Conservation (phyloP, 2,329 filamentous ascomycete genomes). For the Colletotrichum horii region DNA sequence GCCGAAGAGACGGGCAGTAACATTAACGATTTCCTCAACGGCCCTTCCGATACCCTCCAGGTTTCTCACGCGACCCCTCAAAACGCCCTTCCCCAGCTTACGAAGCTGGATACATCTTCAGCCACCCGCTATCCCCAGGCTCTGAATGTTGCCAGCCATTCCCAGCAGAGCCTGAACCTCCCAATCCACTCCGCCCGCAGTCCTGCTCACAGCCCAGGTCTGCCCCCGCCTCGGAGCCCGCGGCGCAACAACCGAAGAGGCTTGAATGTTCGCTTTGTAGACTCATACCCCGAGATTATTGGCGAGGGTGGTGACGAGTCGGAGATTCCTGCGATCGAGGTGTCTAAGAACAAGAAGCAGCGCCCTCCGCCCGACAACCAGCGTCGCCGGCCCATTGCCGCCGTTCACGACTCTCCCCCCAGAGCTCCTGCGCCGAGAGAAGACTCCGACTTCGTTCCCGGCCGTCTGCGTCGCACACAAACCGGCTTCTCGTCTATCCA, state of each 20-base stretch:
- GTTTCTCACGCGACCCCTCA: slow-evolving; percentile 55
- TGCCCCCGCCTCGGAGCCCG: slow-evolving; percentile 39
- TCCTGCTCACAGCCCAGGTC: slow-evolving; percentile 23
- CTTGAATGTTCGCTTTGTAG: slow-evolving; percentile 75
- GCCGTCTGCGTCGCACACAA: slow-evolving; percentile 60
- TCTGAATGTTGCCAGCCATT: slow-evolving; percentile 45
- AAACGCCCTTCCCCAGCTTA: slow-evolving; percentile 47
- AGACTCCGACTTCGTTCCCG: slow-evolving; percentile 56
- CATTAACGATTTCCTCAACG: slow-evolving; percentile 65
- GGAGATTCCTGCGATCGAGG: slow-evolving; percentile 72
- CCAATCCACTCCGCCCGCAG: slow-evolving; percentile 48
- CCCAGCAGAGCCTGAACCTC: slow-evolving; percentile 49
- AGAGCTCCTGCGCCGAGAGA: slow-evolving; percentile 27
- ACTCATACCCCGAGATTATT: slow-evolving; percentile 78
- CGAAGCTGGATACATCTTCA: slow-evolving; percentile 59
- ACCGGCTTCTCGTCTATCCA: slow-evolving; percentile 55
- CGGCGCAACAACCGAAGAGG: slow-evolving; percentile 66
- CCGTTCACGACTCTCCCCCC: slow-evolving; percentile 29
- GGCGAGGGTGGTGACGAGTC: slow-evolving; percentile 92
- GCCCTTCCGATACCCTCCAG: slow-evolving; percentile 58
- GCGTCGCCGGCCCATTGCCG: slow-evolving; percentile 27
- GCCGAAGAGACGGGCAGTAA: slow-evolving; percentile 45
- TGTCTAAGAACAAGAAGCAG: slow-evolving; percentile 62
- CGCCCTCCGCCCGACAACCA: slow-evolving; percentile 35
- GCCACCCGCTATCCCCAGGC: slow-evolving; percentile 63